Evolutionary conservation across 2,329 filamentous ascomycete genomes (phyloP).

Genomic region (Aspergillus pseudoviridinutans): DNA sequence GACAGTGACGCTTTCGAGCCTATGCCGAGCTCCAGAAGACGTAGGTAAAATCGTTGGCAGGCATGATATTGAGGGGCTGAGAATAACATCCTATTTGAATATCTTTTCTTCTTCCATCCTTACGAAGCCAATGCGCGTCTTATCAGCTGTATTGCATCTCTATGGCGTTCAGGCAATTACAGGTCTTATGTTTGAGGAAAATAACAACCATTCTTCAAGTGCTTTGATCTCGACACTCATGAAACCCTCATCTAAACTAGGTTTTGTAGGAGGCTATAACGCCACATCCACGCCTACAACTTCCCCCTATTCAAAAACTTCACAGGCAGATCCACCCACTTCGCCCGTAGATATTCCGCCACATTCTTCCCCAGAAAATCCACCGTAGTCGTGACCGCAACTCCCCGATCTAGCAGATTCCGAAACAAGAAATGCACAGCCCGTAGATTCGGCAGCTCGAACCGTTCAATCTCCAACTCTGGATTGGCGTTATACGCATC

Average conservation of each 20-base stretch:
- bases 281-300: constrained; percentile 12
- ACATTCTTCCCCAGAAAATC: constrained; percentile 39
- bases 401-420: constrained; percentile 34
- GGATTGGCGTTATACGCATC: constrained; percentile 17
- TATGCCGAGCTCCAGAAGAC: constrained; percentile 21
- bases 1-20: constrained; percentile 47
- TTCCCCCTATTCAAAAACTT: constrained; percentile 26
- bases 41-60: constrained; percentile 15
- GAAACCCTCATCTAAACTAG: neutral
- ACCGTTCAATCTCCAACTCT: constrained; percentile 37
- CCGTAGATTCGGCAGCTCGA: constrained; percentile 43
- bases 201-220: neutral
- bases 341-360: constrained; percentile 32
- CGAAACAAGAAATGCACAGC: constrained; percentile 37
- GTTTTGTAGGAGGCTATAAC: neutral
- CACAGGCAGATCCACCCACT: constrained; percentile 31
- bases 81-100: neutral
- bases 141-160: neutral
- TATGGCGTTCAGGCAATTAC: neutral
- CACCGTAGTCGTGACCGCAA: constrained; percentile 28
- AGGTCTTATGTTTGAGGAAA: neutral
- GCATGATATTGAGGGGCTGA: neutral
- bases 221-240: neutral
- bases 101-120: neutral
- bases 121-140: too few relatives aligned